Evolutionary conservation across 495 filamentous ascomycete species (phyloP), one percentile per base, ranked within the genome.

Genomic region (Hypoxylon rickii): DNA sequence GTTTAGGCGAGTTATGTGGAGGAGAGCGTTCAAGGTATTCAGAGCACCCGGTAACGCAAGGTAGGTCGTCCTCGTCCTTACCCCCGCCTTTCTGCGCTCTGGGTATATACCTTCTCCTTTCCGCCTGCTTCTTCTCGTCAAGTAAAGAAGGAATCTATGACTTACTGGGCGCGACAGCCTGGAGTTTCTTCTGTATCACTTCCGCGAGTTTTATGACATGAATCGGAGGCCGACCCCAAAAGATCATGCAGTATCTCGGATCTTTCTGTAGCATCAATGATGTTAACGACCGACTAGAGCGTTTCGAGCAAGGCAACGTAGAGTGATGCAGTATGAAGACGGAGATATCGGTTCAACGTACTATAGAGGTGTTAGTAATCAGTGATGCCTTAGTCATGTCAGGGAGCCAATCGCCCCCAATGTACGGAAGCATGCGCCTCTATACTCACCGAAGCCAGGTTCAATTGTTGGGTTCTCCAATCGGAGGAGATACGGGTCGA

Each of bases 181-280:
- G 67, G 44, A 97, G 74, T 46, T 82, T 78, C 33, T 75, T 55
- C 69, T 96, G 92, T 21, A 96, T 72, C n/a, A 78, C 76, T 3
- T 69, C 63, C 3, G 92, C 80, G 42, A 97, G 69, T 10, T 80
- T 71, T 19, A 83, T 69, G 1, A 96, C 78, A 56, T 85, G 79
- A 40, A 79, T 68, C 10, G 92, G 87, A 11, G 93, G 93, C 5
- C 92, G 81, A 18, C 88, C 90, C 89, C 90, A 96, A 66, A 96
- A 87, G 0, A 87, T 87, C 10, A 97, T 75, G 64, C 91, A 96
- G 61, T 96, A 74, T 32, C 92, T 79, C 12, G 83, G 79, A 62
- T 97, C 92, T 58, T 67, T 64, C 59, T 63, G 8, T 18, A 50
- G 20, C n/a, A n/a, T n/a, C n/a, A n/a, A n/a, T n/a, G n/a, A n/a